These are phyloP conservation scores for Candida smagusa DNA, from an alignment of 1,139 yeast species.

Conservation along the genomic window DNA sequence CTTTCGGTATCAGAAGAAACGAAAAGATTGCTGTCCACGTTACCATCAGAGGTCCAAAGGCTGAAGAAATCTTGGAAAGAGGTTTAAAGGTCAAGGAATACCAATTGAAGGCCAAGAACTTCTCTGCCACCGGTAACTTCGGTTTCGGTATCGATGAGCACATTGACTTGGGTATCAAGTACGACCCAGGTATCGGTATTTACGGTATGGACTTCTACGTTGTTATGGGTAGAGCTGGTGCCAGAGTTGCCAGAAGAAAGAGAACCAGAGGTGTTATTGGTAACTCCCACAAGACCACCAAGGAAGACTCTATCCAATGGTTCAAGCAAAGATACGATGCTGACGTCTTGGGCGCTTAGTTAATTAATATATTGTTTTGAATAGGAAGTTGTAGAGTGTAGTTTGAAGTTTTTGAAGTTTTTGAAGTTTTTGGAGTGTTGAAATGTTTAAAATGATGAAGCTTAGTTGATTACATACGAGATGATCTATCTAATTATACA, in stretches of 20 bases:
- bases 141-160: slow-evolving; percentile 99
- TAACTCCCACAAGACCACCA: slow-evolving; percentile 86
- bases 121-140: slow-evolving; percentile 99
- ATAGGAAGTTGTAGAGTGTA: slow-evolving; percentile 2
- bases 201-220: slow-evolving; percentile 99
- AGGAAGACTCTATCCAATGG: slow-evolving; percentile 96
- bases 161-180: slow-evolving; percentile 99
- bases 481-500: no score
- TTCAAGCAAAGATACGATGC: slow-evolving; percentile 99
- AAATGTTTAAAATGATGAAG: no score
- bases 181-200: slow-evolving; percentile 99
- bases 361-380: slow-evolving; percentile 6
- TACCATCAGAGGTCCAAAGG: slow-evolving; percentile 99
- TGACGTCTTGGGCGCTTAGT: slow-evolving; percentile 66
- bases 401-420: neutral
- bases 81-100: slow-evolving; percentile 99
- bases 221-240: slow-evolving; percentile 99
- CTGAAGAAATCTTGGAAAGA: slow-evolving; percentile 99
- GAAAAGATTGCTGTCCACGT: slow-evolving; percentile 99
- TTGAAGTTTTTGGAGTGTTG: neutral
- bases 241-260: slow-evolving; percentile 99
- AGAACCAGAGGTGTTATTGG: slow-evolving; percentile 89
- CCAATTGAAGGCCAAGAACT: slow-evolving; percentile 91
- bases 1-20: slow-evolving; percentile 99
- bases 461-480: no score